Conservation (phyloP, 345 rosid species). For the Noccaea bulbosa region DNA sequence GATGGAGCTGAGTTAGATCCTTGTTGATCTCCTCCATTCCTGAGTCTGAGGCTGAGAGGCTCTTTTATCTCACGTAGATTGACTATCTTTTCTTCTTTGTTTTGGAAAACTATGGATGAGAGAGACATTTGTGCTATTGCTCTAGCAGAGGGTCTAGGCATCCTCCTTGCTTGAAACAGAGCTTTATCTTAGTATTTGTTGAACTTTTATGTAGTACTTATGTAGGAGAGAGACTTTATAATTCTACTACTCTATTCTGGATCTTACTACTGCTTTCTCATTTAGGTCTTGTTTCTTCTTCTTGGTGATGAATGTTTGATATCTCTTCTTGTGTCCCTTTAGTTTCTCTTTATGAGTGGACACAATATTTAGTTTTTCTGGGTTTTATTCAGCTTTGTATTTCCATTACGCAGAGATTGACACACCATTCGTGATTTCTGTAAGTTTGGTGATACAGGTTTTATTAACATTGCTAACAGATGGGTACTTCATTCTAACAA, state of each 20-base stretch:
- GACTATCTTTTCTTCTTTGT: conserved; percentile 42
- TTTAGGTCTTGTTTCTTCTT: conserved; percentile 43
- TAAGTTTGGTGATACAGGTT: conserved; percentile 34
- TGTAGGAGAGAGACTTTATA: conserved; percentile 45
- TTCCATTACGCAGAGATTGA: conserved; percentile 21
- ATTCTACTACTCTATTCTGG: conserved; percentile 37
- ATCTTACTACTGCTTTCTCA: conserved; percentile 27
- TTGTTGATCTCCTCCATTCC: conserved; percentile 20
- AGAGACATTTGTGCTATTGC: conserved; percentile 56
- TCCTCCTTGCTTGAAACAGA: conserved; percentile 63
- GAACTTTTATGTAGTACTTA: conserved; percentile 46
- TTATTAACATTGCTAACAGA: conserved; percentile 24
- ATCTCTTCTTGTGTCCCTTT: conserved; percentile 19
- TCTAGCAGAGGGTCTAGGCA: conserved; percentile 48
- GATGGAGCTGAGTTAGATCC: conserved; percentile 92
- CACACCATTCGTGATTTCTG: conserved; percentile 34
- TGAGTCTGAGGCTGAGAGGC: conserved; percentile 32
- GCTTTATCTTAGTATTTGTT: conserved; percentile 48
- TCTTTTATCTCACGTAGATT: conserved; percentile 42
- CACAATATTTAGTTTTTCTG: conserved; percentile 25
- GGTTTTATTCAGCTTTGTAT: conserved; percentile 31
- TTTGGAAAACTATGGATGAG: conserved; percentile 53
- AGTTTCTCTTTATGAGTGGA: conserved; percentile 20
- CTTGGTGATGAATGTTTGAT: conserved; percentile 31
- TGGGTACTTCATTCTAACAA: conserved; percentile 18